Base-by-base conservation (phyloP, 345 rosid species). In the Pseudoturritis turrita region DNA sequence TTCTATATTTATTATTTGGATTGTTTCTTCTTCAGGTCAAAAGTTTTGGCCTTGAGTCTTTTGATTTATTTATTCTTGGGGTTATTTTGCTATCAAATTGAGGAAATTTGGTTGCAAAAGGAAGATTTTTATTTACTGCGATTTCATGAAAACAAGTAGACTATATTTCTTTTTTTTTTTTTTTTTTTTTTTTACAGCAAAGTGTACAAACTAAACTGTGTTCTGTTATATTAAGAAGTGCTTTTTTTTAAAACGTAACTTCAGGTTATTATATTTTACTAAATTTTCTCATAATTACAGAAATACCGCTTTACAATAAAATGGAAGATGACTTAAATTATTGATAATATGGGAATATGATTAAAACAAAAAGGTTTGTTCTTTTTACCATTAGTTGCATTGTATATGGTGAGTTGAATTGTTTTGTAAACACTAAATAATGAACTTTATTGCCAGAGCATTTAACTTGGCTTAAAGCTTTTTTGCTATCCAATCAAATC, bases 21-120 rank as follows among this genome's bases (percentile, higher is more conserved):
- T 76, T 76, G 66, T 56, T 62, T 64, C 21, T 39, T 55, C 55
- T 57, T 76, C 40, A 62, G 71, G 78, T 55, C 79, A 62, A 31
- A 62, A 52, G 79, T 46, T 69, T 69, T 74, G 75, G 51, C 65
- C 67, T 70, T 56, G 62, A 76, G 80, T 76, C 71, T 57, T n/a
- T 77, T 70, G 76, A 63, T 70, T 76, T 76, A 68, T 75, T 75
- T 75, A 68, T 75, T 75, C 70, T 68, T 75, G 71, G 69, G 79
- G 70, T 58, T 31, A 12, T 40, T 77, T 73, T 64, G 76, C 47
- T 33, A 57, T 57, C 76, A 71, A 64, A 71, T 55, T 77, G 55
- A 22, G 72, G 57, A 40, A 70, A 77, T 68, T 52, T 77, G 72
- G n/a, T 77, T 40, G 45, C 72, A 71, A 47, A 62, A 36, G 6